Base-by-base conservation (phyloP, 257 asterid species). In the Nicotiana otophora region DNA sequence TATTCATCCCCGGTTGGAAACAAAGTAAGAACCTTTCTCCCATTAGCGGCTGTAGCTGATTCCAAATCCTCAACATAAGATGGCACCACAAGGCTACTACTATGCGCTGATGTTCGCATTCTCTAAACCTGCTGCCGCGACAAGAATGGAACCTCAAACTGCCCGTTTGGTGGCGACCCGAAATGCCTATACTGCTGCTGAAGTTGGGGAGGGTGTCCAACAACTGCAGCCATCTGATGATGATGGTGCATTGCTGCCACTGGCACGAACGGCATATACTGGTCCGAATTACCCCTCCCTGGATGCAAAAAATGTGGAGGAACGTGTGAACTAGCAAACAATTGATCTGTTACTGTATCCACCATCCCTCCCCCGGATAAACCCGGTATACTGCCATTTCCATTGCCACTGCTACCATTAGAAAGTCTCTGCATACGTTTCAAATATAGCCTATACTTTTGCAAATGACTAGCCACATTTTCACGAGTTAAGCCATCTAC, bases 261-360 rank as follows among this genome's bases (percentile, higher is more conserved):
- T 1, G 94, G 90, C 34, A 89, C 90, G 69, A 89, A 89, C 0
- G 97, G 96, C 84, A 88, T 3, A 85, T 82, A 91, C 68, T 89
- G 97, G 6, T 94, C 96, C 4, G 93, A 77, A 81, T 81, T 91
- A 6, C 86, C 84, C 84, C 97, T 82, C 36, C 81, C 87, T 8
- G 88, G 97, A n/a, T 90, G 93, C 85, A 92, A 84, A 78, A 94
- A 93, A 85, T 90, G 97, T 0, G 96, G 83, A 1, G 98, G 95
- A 8, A 93, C 95, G 0, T 97, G 97, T 1, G 97, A 89, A 87
- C 93, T 92, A 3, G 94, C 97, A 69, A 92, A 92, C 83, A 92
- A 82, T 61, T 84, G 93, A 82, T 90, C 93, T 30, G 86, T 91
- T 79, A 92, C 95, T 19, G 93, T 77, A 87, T 90, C 92, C 85